These are phyloP conservation scores for Letharia columbiana DNA, from an alignment of 495 filamentous ascomycete genomes.

Conservation along the genomic window DNA sequence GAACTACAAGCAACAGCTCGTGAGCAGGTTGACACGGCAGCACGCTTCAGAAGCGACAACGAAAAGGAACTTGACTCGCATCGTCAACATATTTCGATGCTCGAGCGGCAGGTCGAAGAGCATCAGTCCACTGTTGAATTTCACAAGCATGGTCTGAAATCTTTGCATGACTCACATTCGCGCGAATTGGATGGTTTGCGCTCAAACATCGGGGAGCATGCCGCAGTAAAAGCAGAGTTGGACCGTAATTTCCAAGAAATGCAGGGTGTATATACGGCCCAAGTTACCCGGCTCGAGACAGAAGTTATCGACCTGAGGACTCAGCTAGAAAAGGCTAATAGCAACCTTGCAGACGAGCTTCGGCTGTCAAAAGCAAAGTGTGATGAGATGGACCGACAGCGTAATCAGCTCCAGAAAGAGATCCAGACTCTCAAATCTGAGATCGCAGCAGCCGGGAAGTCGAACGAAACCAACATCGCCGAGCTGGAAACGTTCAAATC, in stretches of 20 bases:
- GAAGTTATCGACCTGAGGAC: constrained; percentile 28
- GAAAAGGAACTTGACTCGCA: constrained; percentile 37
- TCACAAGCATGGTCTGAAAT: constrained; percentile 45
- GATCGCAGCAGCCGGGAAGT: constrained; percentile 58
- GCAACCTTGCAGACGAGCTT: constrained; percentile 35
- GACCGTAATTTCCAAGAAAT: constrained; percentile 49
- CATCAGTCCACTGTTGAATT: constrained; percentile 47
- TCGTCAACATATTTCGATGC: constrained; percentile 34
- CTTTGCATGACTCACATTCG: constrained; percentile 46
- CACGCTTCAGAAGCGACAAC: constrained; percentile 28
- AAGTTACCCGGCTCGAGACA: constrained; percentile 30
- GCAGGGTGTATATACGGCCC: constrained; percentile 40
- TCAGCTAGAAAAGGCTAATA: constrained; percentile 30
- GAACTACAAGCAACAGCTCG: constrained; percentile 51
- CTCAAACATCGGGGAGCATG: constrained; percentile 25
- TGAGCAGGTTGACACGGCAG: constrained; percentile 42
- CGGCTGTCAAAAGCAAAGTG: constrained; percentile 34
- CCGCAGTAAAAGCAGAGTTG: constrained; percentile 24
- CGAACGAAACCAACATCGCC: constrained; percentile 60
- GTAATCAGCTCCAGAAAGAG: constrained; percentile 44
- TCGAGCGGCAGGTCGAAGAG: constrained; percentile 39
- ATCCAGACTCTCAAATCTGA: constrained; percentile 51
- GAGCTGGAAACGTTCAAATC: constrained; percentile 50
- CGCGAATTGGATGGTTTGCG: constrained; percentile 44
- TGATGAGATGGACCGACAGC: constrained; percentile 37